Conservation (phyloP, 345 rosid species). For the Salix arbutifolia region DNA sequence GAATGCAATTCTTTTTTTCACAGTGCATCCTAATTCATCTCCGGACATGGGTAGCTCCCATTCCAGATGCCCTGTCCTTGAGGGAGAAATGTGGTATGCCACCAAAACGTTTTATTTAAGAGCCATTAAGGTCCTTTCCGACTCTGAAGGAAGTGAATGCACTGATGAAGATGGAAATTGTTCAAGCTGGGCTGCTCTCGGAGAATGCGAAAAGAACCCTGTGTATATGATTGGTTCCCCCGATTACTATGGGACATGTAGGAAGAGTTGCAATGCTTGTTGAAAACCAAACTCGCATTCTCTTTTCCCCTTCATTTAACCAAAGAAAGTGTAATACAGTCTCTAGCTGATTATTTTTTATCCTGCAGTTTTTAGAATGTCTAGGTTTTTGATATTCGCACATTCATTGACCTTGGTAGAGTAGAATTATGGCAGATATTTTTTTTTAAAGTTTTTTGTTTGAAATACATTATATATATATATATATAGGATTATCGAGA, state of each 20-base stretch:
- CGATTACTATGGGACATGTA: conserved; percentile 84
- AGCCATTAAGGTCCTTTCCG: conserved; percentile 22
- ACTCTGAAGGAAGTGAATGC: conserved; percentile 43
- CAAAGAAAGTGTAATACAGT: neutral
- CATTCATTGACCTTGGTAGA: neutral
- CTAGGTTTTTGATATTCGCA: neutral
- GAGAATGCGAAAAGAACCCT: conserved; percentile 83
- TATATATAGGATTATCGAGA: no score
- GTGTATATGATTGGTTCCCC: conserved; percentile 86
- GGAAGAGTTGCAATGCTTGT: conserved; percentile 80
- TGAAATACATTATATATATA: no score
- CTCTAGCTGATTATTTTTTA: neutral
- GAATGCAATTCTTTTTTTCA: conserved; percentile 76
- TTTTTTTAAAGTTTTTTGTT: no score
- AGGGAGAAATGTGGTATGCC: conserved; percentile 72
- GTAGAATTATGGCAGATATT: no score
- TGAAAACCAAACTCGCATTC: conserved; percentile 6
- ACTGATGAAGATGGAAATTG: conserved; percentile 74
- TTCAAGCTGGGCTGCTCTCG: conserved; percentile 64
- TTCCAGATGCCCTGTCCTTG: conserved; percentile 68
- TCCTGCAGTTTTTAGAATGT: neutral
- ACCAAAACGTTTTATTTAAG: conserved; percentile 49
- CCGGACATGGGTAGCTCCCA: conserved; percentile 64
- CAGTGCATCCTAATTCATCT: conserved; percentile 43
- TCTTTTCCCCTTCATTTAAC: neutral